A percentile compares a stretch with the other conserved stretches of the same genome.
Conservation (phyloP, 192 early-diverging fungal species). For the Backusella circina region DNA sequence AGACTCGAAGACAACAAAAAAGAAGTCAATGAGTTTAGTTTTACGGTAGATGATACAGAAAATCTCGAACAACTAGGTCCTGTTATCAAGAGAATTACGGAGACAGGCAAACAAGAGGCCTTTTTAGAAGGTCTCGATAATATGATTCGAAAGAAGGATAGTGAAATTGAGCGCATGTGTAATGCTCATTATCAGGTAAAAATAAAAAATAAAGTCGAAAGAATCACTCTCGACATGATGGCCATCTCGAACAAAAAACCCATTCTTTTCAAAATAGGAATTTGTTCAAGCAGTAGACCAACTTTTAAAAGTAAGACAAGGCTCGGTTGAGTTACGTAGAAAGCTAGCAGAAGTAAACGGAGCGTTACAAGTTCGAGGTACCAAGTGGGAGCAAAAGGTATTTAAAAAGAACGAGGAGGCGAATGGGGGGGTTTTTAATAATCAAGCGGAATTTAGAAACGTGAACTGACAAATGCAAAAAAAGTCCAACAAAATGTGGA, state of each 20-base stretch:
- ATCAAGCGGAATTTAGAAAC: conserved; percentile 54
- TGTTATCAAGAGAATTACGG: conserved; percentile 87
- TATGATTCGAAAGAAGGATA: conserved; percentile 86
- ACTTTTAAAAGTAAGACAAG: conserved; percentile 90
- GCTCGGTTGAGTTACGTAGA: conserved; percentile 77
- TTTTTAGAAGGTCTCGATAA: conserved; percentile 83
- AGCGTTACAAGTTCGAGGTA: conserved; percentile 80
- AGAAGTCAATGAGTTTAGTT: background rate
- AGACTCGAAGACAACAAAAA: background rate
- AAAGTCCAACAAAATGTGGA: conserved; percentile 87
- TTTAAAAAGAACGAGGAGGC: background rate
- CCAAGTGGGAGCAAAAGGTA: conserved; percentile 72
- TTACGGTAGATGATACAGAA: conserved; percentile 49
- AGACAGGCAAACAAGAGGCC: conserved; percentile 77
- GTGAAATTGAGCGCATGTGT: conserved; percentile 97
- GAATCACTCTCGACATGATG: background rate
- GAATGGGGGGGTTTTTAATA: background rate
- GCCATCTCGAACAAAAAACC: background rate
- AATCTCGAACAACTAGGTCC: conserved; percentile 81
- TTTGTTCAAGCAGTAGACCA: conserved; percentile 94
- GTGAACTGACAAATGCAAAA: conserved; percentile 72
- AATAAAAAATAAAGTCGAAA: background rate
- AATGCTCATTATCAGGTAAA: conserved; percentile 89
- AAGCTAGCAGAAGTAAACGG: conserved; percentile 85
- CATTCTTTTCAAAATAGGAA: conserved; percentile 50